Conservation (phyloP, 371 early-diverging fungal species). For the Syncephalastrum monosporum region DNA sequence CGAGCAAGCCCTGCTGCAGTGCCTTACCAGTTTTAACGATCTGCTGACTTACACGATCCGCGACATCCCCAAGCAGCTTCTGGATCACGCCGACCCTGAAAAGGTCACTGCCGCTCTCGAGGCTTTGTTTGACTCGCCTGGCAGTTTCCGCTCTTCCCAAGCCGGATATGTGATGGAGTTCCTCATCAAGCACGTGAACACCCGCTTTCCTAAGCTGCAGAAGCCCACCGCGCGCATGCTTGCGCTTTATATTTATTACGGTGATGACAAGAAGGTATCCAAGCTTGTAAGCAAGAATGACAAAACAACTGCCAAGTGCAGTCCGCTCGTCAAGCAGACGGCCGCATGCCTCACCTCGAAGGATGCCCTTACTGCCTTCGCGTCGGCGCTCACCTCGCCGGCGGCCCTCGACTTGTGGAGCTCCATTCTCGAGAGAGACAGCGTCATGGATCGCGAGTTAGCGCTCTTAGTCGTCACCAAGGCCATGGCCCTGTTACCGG, state of each 20-base stretch:
- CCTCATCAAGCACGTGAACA: slow-evolving; percentile 27
- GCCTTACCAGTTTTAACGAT: slow-evolving; percentile 55
- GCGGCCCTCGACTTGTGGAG: too few relatives aligned
- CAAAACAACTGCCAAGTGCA: too few relatives aligned
- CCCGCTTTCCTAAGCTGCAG: slow-evolving; percentile 22
- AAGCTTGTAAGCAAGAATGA: slow-evolving; percentile 4
- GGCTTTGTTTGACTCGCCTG: too few relatives aligned
- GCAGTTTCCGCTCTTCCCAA: slow-evolving; percentile 8
- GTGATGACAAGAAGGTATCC: slow-evolving; percentile 19
- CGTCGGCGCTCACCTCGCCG: too few relatives aligned
- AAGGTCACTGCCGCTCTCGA: slow-evolving; percentile 29
- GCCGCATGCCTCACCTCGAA: too few relatives aligned
- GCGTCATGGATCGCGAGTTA: too few relatives aligned
- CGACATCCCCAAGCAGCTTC: slow-evolving; percentile 33
- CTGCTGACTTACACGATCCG: slow-evolving; percentile 29
- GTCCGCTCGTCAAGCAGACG: too few relatives aligned
- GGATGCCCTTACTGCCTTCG: too few relatives aligned
- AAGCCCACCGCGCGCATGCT: slow-evolving; percentile 27
- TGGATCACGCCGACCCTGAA: slow-evolving; percentile 30
- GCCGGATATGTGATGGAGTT: slow-evolving; percentile 31
- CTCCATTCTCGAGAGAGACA: too few relatives aligned
- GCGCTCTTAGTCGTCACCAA: too few relatives aligned
- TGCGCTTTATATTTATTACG: slow-evolving; percentile 29
- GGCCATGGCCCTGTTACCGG: too few relatives aligned
- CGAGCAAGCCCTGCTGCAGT: slow-evolving; percentile 50